These are phyloP conservation scores for Sclerotinia glacialis DNA, from an alignment of 2,329 filamentous ascomycete genomes.

Conservation along the genomic window DNA sequence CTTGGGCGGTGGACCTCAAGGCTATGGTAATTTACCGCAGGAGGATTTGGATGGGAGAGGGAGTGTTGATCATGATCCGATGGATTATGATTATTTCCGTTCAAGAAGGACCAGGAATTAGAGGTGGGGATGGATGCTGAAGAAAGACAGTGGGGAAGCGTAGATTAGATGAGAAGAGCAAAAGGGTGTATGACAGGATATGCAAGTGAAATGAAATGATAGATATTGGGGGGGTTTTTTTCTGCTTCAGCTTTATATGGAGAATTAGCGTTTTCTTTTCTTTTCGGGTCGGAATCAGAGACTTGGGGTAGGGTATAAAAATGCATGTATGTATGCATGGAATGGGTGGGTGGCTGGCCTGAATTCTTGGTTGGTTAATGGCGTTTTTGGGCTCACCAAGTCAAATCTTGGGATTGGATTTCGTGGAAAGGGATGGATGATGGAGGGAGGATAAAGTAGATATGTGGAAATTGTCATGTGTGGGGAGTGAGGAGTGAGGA, in stretches of 20 bases:
- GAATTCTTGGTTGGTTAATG: neutral
- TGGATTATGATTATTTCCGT: conserved; percentile 39
- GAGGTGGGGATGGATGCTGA: no score
- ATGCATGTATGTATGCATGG: neutral
- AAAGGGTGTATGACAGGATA: conserved; percentile 4
- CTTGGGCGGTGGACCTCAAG: conserved; percentile 55
- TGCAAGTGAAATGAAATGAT: conserved; percentile 4
- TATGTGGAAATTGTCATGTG: no score
- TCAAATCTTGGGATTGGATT: no score
- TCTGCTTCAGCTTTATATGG: neutral
- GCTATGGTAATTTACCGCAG: conserved; percentile 59
- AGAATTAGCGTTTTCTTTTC: neutral
- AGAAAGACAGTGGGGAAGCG: no score
- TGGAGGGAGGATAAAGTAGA: no score
- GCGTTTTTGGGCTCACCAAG: neutral
- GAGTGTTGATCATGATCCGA: conserved; percentile 35
- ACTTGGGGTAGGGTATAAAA: neutral
- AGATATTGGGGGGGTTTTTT: conserved; percentile 12
- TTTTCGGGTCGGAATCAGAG: neutral
- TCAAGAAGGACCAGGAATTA: conserved; percentile 25
- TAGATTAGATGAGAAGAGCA: neutral
- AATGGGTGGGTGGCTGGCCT: neutral
- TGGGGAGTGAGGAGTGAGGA: no score
- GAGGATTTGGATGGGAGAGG: conserved; percentile 33
- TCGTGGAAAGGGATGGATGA: no score